Evolutionary conservation across 1,284 basidiomycete genomes (phyloP), one percentile per base, ranked within the genome.

Genomic region (Ceratobasidium sp.): DNA sequence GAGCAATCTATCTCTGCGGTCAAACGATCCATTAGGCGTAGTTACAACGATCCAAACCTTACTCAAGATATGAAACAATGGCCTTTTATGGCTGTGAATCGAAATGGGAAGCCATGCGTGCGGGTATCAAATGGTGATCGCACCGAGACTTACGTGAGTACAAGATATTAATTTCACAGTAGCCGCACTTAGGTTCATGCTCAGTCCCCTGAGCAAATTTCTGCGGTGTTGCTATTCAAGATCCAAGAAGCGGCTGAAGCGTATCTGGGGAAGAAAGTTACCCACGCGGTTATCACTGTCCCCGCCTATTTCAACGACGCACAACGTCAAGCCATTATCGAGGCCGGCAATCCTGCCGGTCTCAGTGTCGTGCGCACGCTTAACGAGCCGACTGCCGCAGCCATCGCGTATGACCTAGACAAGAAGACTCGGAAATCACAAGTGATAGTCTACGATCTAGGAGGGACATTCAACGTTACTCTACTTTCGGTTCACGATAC

Each of bases 381-480:
- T 81, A 87, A 87, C 85, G 87, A 87, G 83, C 86, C 87, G 67
- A 87, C 86, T 78, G 87, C 87, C 68, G 87, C 87, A 78, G 87
- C 87, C 76, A 88, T 88, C 80, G 87, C 87, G n/a, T 87, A 87
- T 83, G 86, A 86, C 81, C 83, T 87, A 76, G 86, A 87, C 83
- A 86, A 85, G 85, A 81, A 84, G 84, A 85, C 85, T 81, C 84
- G 84, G 78, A 83, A 85, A 79, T 86, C 86, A 77, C 86, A 87
- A 82, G 87, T 89, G 81, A 86, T 89, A 81, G 87, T 89, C 82
- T 89, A 87, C 85, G 88, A 89, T 82, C 85, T 89, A 75, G 88
- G 88, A 83, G 88, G 88, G 82, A 89, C 88, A 54, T 88, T 89
- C 83, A 88, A 89, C 84, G 88, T 89, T 75, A 89, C 88, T 78